Conservation (phyloP, 2,329 filamentous ascomycete species). For the Ophiostoma populinum region DNA sequence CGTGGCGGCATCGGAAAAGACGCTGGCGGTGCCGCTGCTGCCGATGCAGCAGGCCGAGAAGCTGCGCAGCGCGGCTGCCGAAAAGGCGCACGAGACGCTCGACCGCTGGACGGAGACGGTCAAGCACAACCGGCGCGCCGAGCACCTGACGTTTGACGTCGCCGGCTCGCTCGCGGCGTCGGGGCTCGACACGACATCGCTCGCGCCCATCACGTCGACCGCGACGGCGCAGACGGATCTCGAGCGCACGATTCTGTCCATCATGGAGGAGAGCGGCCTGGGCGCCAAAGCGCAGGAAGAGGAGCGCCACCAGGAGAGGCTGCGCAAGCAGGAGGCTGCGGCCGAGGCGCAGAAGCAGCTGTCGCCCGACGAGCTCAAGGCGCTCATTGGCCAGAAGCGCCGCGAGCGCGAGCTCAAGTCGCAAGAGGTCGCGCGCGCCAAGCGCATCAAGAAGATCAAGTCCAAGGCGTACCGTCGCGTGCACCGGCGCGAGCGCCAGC, state of each 20-base stretch:
- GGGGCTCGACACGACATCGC: conserved; percentile 30
- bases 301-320: conserved; percentile 23
- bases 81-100: conserved; percentile 81
- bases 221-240: conserved; percentile 59
- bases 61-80: conserved; percentile 66
- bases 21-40: conserved; percentile 66
- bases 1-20: conserved; percentile 42
- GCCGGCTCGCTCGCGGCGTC: conserved; percentile 49
- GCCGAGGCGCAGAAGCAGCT: conserved; percentile 52
- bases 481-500: conserved; percentile 56
- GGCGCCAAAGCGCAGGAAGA: conserved; percentile 23
- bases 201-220: conserved; percentile 42
- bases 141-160: conserved; percentile 78
- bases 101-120: conserved; percentile 90
- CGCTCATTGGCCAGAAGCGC: conserved; percentile 56
- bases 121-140: conserved; percentile 79
- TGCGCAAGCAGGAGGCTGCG: conserved; percentile 43
- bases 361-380: conserved; percentile 51
- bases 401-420: conserved; percentile 73
- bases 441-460: conserved; percentile 97
- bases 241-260: conserved; percentile 70
- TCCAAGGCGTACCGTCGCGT: conserved; percentile 87
- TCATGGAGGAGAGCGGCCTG: conserved; percentile 78
- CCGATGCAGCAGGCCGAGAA: conserved; percentile 75
- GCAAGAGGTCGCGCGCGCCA: conserved; percentile 71